Conservation (phyloP, 129 eudicot genomes). For the Mikania micrantha region DNA sequence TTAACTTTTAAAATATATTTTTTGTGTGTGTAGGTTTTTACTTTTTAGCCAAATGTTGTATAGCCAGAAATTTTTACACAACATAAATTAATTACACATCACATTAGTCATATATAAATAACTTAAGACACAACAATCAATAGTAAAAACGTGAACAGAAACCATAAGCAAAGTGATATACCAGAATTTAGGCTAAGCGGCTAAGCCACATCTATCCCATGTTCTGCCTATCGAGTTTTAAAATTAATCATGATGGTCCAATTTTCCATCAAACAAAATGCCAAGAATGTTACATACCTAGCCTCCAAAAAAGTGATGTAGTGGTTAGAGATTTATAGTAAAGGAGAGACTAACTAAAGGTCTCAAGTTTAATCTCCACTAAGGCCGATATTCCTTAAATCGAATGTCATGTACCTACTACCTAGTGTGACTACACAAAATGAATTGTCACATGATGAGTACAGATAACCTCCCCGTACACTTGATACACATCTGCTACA, state of each 20-base stretch:
- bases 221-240: slow-evolving; percentile 9
- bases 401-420: too few species aligned
- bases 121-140: not conserved
- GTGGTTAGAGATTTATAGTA: too few species aligned
- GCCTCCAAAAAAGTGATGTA: too few species aligned
- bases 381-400: too few species aligned
- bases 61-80: too few species aligned
- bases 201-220: not conserved
- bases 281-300: too few species aligned
- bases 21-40: too few species aligned
- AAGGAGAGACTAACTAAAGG: too few species aligned
- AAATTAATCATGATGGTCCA: slow-evolving; percentile 12
- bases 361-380: too few species aligned
- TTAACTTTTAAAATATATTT: too few species aligned
- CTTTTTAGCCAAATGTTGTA: too few species aligned
- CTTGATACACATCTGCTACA: not conserved
- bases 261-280: slow-evolving; percentile 9
- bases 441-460: slow-evolving; percentile 2
- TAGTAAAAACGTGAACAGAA: not conserved
- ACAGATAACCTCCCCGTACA: not conserved
- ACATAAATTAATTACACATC: too few species aligned
- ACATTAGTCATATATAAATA: not conserved
- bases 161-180: not conserved
- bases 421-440: not conserved
- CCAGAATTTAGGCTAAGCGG: slow-evolving; percentile 17